Conservation (phyloP, 2,329 filamentous ascomycete species). For the Colletotrichum nymphaeae region DNA sequence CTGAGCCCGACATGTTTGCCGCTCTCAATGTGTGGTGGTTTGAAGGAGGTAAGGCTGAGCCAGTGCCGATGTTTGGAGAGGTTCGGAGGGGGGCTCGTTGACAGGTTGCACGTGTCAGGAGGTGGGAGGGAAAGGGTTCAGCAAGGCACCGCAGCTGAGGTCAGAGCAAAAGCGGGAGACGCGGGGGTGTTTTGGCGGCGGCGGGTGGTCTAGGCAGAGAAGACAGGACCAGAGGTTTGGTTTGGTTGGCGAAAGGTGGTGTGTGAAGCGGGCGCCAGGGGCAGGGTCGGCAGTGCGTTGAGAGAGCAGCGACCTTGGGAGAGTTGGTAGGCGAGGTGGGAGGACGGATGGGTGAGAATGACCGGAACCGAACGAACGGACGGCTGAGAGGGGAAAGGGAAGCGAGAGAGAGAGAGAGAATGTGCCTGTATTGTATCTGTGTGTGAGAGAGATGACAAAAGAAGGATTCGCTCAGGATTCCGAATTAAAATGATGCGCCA, state of each 20-base stretch:
- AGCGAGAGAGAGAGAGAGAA: neutral
- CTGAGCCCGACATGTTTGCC: constrained; percentile 77
- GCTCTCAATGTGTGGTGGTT: constrained; percentile 37
- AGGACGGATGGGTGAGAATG: constrained; percentile 34
- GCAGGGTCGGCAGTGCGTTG: constrained; percentile 31
- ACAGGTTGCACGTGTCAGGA: constrained; percentile 34
- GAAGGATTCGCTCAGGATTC: constrained; percentile 10
- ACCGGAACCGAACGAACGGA: constrained; percentile 26
- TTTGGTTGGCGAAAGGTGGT: constrained; percentile 9
- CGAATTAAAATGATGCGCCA: constrained; percentile 28
- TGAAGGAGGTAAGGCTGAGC: constrained; percentile 29
- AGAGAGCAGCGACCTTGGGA: neutral
- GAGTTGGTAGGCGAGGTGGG: constrained; percentile 22
- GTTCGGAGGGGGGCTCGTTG: constrained; percentile 32
- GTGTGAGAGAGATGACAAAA: neutral
- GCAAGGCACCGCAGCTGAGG: constrained; percentile 25
- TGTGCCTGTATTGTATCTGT: too few species aligned
- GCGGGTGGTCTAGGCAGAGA: constrained; percentile 18
- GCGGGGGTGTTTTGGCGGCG: constrained; percentile 18
- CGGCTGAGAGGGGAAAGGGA: neutral
- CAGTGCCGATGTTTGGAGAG: constrained; percentile 31
- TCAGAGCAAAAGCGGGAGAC: constrained; percentile 19
- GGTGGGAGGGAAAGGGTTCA: constrained; percentile 33
- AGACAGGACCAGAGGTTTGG: constrained; percentile 17
- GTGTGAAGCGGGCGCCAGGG: constrained; percentile 21